Percentiles rank a stretch among this genome's conserved stretches.
Evolutionary conservation across 306 rosid genomes (phyloP).

Genomic region (Quercus gilva): DNA sequence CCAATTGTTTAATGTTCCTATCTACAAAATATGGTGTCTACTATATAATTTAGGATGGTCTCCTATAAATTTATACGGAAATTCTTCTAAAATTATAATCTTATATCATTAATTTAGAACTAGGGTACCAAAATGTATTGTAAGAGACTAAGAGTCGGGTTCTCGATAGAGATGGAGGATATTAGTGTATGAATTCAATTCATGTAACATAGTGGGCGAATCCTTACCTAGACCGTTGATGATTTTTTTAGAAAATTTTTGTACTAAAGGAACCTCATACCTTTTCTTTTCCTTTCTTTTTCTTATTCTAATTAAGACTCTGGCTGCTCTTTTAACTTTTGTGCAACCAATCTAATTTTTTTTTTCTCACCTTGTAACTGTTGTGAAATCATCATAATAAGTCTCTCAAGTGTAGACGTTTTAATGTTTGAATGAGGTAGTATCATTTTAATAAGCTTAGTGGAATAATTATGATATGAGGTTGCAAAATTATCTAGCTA

Average conservation of each 20-base stretch:
- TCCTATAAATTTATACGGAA: not conserved
- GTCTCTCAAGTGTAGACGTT: not conserved
- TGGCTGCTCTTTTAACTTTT: not conserved
- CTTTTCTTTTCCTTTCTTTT: not conserved
- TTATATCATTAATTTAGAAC: not conserved
- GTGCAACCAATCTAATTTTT: not conserved
- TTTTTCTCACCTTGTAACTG: not conserved
- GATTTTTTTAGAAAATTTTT: not conserved
- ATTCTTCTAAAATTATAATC: not conserved
- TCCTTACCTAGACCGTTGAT: not conserved
- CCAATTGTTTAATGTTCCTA: not conserved
- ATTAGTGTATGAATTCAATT: not conserved
- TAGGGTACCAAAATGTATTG: not conserved
- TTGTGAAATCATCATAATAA: not conserved
- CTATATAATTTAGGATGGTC: not conserved
- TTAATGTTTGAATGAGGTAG: not conserved
- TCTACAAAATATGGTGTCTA: not conserved
- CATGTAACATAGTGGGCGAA: not conserved
- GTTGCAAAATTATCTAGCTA: not conserved
- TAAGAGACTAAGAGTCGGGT: not conserved
- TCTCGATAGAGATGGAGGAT: not conserved
- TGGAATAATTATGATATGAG: not conserved
- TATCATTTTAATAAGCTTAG: not conserved
- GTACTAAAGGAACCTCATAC: too few relatives aligned
- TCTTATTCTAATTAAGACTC: not conserved